Conservation (phyloP, 2,329 filamentous ascomycete species). For the Dissoconium aciculare region DNA sequence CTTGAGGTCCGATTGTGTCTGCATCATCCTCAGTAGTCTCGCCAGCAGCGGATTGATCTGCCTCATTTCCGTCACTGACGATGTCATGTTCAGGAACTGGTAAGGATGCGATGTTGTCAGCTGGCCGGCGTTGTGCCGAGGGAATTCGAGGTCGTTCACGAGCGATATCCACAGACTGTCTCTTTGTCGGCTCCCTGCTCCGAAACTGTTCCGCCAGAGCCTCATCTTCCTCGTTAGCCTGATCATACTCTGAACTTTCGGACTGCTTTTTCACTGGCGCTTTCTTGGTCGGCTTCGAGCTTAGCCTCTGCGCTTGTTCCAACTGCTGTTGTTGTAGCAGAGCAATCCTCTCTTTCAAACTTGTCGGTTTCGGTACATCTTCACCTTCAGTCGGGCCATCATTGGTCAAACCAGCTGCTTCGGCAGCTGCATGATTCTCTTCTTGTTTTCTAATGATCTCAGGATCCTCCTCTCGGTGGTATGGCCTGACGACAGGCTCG, state of each 20-base stretch:
- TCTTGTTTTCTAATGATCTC: conserved; percentile 46
- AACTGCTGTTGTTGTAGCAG: conserved; percentile 84
- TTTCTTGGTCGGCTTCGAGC: conserved; percentile 67
- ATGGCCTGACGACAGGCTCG: conserved; percentile 49
- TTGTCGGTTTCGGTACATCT: conserved; percentile 80
- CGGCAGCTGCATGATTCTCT: conserved; percentile 51
- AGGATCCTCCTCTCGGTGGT: conserved; percentile 77
- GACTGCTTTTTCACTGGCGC: conserved; percentile 48
- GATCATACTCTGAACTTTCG: conserved; percentile 28
- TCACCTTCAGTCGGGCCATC: conserved; percentile 44
- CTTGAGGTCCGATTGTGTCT: conserved; percentile 54
- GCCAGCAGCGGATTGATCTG: conserved; percentile 48
- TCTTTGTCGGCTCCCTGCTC: conserved; percentile 21
- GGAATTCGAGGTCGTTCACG: conserved; percentile 25
- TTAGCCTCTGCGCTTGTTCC: conserved; percentile 69
- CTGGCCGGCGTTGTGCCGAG: conserved; percentile 22
- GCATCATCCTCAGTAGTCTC: conserved; percentile 48
- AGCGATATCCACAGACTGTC: conserved; percentile 26
- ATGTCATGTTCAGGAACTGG: conserved; percentile 35
- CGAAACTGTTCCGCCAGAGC: conserved; percentile 25
- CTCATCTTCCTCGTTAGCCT: conserved; percentile 24
- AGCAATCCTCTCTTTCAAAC: conserved; percentile 88
- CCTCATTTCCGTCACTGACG: conserved; percentile 49
- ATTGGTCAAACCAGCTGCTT: conserved; percentile 45
- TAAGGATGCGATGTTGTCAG: conserved; percentile 23